Percentiles rank a stretch among this genome's conserved stretches.
phyloP scores from a whole-genome alignment of 257 asterid genomes.

The Primulina tabacum region DNA sequence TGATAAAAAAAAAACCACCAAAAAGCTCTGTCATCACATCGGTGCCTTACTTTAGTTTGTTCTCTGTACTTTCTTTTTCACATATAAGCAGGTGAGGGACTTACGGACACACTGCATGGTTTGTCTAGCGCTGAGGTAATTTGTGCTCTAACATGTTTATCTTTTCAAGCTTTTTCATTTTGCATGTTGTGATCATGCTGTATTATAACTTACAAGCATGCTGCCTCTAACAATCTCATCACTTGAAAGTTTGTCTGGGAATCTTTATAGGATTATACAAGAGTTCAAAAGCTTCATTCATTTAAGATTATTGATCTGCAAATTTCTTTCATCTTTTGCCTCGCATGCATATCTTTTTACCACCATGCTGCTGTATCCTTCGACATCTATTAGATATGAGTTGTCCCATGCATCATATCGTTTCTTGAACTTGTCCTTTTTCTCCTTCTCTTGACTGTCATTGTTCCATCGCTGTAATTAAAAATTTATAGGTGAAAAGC shows the following conservation, averaged over 20 bases:
- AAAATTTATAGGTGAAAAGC: constrained; percentile 64
- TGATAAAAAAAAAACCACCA: neutral
- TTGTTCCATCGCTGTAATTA: neutral
- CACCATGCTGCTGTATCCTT: constrained; percentile 9
- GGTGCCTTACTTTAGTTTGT: constrained; percentile 15
- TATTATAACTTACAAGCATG: constrained; percentile 4
- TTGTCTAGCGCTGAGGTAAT: constrained; percentile 73
- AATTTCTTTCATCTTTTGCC: neutral
- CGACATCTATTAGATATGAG: neutral
- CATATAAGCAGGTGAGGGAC: constrained; percentile 71
- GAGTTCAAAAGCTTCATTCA: no score
- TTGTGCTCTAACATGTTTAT: constrained; percentile 5
- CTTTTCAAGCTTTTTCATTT: constrained; percentile 11
- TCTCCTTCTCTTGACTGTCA: constrained; percentile 16
- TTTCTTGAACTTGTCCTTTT: constrained; percentile 17
- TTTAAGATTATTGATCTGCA: no score
- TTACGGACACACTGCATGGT: constrained; percentile 67
- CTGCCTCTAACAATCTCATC: neutral
- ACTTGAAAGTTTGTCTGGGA: constrained; percentile 7
- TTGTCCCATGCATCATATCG: constrained; percentile 2
- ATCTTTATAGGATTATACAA: neutral
- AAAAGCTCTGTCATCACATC: constrained; percentile 11
- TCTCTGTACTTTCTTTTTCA: constrained; percentile 16
- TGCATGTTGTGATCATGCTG: constrained; percentile 2
- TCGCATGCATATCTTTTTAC: neutral